Evolutionary conservation across 2,329 filamentous ascomycete genomes (phyloP).

Genomic region (Seiridium unicorne): DNA sequence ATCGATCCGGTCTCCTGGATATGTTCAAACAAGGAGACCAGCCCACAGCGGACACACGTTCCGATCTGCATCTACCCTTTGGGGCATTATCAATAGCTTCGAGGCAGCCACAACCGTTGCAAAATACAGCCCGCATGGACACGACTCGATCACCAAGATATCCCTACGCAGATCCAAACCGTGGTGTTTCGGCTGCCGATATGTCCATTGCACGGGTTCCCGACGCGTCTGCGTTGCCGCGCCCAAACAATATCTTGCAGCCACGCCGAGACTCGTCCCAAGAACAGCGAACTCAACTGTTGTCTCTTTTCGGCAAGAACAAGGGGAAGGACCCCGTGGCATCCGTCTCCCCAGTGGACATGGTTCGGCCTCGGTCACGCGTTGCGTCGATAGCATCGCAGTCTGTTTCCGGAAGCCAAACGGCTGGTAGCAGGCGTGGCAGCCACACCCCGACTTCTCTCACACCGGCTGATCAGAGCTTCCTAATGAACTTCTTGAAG

Average conservation of each 20-base stretch:
- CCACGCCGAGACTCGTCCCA: conserved; percentile 29
- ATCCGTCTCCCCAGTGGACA: conserved; percentile 15
- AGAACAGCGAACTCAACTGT: conserved; percentile 13
- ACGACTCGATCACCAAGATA: neutral
- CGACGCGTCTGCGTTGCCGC: conserved; percentile 24
- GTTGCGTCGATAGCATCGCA: conserved; percentile 44
- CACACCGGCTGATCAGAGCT: conserved; percentile 71
- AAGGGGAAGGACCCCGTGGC: conserved; percentile 26
- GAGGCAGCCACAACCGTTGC: conserved; percentile 17
- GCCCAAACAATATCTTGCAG: conserved; percentile 22
- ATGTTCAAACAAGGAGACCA: conserved; percentile 49
- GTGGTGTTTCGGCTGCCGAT: conserved; percentile 19
- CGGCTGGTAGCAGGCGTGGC: conserved; percentile 32
- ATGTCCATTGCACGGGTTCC: conserved; percentile 24
- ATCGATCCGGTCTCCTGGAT: conserved; percentile 48
- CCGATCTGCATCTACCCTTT: conserved; percentile 34
- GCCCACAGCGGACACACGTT: neutral
- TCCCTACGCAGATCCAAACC: conserved; percentile 8
- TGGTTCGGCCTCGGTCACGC: conserved; percentile 30
- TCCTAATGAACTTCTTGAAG: conserved; percentile 74
- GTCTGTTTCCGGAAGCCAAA: conserved; percentile 21
- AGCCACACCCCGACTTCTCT: conserved; percentile 50
- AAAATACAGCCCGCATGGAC: neutral
- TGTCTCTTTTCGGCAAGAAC: conserved; percentile 4
- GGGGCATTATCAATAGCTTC: conserved; percentile 36